These are phyloP conservation scores for Leptographium procerum DNA, from an alignment of 2,329 filamentous ascomycete species.

Conservation along the genomic window DNA sequence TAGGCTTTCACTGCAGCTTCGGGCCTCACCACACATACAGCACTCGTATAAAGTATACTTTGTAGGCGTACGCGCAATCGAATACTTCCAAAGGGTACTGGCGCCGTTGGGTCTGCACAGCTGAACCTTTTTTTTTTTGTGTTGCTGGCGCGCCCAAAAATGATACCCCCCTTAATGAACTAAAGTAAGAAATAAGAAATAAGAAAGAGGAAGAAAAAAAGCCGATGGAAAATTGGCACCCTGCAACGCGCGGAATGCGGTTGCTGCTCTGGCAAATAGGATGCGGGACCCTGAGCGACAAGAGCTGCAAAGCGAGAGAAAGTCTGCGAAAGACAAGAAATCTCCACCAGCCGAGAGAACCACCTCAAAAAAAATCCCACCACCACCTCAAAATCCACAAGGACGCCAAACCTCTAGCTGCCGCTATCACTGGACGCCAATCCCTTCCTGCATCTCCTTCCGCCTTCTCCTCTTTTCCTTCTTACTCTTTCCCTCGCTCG, in stretches of 20 bases:
- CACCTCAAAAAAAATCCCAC: not conserved
- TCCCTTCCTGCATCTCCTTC: slow-evolving; percentile 1
- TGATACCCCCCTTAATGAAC: too few relatives aligned
- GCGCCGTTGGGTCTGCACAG: too few relatives aligned
- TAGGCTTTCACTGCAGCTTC: too few relatives aligned
- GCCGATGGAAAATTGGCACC: too few relatives aligned
- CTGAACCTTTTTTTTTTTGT: too few relatives aligned
- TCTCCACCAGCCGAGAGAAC: not conserved
- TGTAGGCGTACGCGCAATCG: too few relatives aligned
- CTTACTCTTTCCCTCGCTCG: not conserved
- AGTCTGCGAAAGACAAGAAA: not conserved
- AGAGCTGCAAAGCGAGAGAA: not conserved
- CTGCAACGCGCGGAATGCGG: not conserved
- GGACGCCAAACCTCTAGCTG: not conserved
- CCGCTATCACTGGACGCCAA: slow-evolving; percentile 2
- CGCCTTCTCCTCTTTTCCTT: not conserved
- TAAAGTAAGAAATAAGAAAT: not conserved
- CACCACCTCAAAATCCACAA: not conserved
- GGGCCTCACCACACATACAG: too few relatives aligned
- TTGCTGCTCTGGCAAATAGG: not conserved
- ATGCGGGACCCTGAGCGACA: too few relatives aligned
- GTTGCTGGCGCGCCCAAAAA: too few relatives aligned
- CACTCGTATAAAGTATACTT: too few relatives aligned
- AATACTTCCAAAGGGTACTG: too few relatives aligned
- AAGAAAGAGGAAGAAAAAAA: not conserved